Evolutionary conservation across 371 early-diverging fungal species (phyloP), one percentile per base, ranked within the genome.

Genomic region (Vittaforma corneae): DNA sequence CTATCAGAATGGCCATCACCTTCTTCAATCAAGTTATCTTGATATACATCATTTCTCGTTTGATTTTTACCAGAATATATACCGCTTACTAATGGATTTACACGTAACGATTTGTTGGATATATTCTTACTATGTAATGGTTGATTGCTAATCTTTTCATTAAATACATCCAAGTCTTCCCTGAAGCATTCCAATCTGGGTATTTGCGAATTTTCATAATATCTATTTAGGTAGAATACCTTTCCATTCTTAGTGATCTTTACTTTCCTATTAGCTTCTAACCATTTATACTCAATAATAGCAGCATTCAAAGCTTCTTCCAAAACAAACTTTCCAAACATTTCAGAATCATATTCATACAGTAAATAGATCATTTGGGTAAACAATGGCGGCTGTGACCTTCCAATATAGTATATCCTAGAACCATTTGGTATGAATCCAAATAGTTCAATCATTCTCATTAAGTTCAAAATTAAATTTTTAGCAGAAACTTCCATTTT

Each of bases 341-440:
- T 54, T 34, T 59, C 67, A 32, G 47, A 34, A n/a, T 69, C 38
- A 28, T 69, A 29, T 30, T 24, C 47, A 40, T 65, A 67, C 9
- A 68, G 6, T 22, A 37, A 51, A 18, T 44, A 44, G 5, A 75
- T 42, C 71, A 75, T 75, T 46, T 46, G 40, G 1, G 44, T 20
- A 50, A 75, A 78, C 18, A 61, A 72, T 9, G 92, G 92, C 14
- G 90, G 90, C 65, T 90, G 90, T 1, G 88, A 86, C 59, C 91
- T 81, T 60, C 87, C 85, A 44, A 86, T 70, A 68, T 88, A 90
- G 73, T 92, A 92, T 40, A 84, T 82, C 29, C 90, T 82, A 1
- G 85, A 84, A 11, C 89, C 90, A 70, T 91, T 89, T 1, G 89
- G 90, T 40, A 90, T 81, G 74, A 87, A 89, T 3, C 89, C 89